Evolutionary conservation across 495 filamentous ascomycete species (phyloP).

Genomic region (Annulohypoxylon maeteangense): DNA sequence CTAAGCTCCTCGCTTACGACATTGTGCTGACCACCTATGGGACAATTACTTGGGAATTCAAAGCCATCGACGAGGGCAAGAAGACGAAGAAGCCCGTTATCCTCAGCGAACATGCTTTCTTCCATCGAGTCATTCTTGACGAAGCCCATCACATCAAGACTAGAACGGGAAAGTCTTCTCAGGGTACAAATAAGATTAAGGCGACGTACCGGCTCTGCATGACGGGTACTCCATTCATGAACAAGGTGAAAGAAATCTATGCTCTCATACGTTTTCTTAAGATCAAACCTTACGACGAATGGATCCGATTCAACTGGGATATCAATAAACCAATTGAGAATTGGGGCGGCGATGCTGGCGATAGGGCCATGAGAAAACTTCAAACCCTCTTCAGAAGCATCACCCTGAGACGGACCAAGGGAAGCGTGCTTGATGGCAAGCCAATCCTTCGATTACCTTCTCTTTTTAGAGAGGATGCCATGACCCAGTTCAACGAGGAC

Average conservation of each 20-base stretch:
- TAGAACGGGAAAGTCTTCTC: conserved; percentile 71
- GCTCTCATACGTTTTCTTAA: conserved; percentile 83
- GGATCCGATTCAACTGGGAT: conserved; percentile 63
- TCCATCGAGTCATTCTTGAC: conserved; percentile 88
- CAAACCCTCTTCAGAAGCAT: conserved; percentile 85
- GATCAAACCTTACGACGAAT: conserved; percentile 81
- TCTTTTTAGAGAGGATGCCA: conserved; percentile 71
- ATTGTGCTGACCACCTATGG: conserved; percentile 93
- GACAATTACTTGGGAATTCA: conserved; percentile 76
- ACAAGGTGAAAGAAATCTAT: conserved; percentile 83
- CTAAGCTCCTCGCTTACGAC: conserved; percentile 74
- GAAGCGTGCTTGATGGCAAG: conserved; percentile 82
- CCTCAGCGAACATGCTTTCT: conserved; percentile 71
- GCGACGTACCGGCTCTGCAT: conserved; percentile 82
- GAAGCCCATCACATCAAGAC: conserved; percentile 98
- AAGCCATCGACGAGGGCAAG: conserved; percentile 49
- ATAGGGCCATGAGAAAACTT: conserved; percentile 73
- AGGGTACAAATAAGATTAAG: conserved; percentile 69
- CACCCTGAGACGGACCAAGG: conserved; percentile 86
- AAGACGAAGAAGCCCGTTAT: conserved; percentile 50
- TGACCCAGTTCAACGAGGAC: conserved; percentile 79
- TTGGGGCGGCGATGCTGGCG: conserved; percentile 41
- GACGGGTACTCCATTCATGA: conserved; percentile 96
- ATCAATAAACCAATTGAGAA: conserved; percentile 47
- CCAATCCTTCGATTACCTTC: conserved; percentile 81